Base-by-base conservation (phyloP, 768 basidiomycete genomes). In the Hygrophoropsis aurantiaca region DNA sequence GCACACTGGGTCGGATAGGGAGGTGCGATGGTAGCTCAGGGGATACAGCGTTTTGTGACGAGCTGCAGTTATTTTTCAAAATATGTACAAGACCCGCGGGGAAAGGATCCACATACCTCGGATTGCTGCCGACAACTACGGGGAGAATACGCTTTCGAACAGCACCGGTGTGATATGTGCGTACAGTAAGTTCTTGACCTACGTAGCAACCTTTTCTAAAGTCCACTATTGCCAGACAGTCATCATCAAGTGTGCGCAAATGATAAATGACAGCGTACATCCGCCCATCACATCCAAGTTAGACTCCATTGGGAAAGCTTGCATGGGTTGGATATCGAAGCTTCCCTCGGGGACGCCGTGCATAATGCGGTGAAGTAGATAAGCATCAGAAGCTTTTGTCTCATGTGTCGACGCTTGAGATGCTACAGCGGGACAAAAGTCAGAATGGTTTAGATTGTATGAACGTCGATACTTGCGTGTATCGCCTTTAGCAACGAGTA, bases 191-290 rank as follows among this genome's bases (percentile, higher is more conserved):
- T 59, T 98, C 97, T 73, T 99, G 97, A 8, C 97, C 97, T 5
- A 98, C 86, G 60, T 97, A 98, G 62, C 97, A 99, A 3, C 97
- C 97, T 70, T 99, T 99, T 47, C 90, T 75, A 65, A 97, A 97
- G 67, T 97, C 93, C 62, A 98, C 94, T 87, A 75, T 36, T 42
- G 34, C 44, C 23, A 53, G 20, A 51, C 23, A 34, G 34, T 52
- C 39, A 50, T 44, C 37, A 46, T 27, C 48, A 23, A 9, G 47
- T 56, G 30, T 54, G 46, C 42, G 33, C 16, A 36, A 24, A 11
- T 13, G 44, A n/a, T 21, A 45, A 38, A 42, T 42, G 19, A 40
- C 26, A 21, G 75, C 87, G 68, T 58, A 97, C 94, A 71, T 59
- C 83, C 95, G 41, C 94, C 93, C 89, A 97, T 97, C 34, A 88